Base-by-base conservation (phyloP, 1,139 yeast genomes). In the Candida sanyaensis region DNA sequence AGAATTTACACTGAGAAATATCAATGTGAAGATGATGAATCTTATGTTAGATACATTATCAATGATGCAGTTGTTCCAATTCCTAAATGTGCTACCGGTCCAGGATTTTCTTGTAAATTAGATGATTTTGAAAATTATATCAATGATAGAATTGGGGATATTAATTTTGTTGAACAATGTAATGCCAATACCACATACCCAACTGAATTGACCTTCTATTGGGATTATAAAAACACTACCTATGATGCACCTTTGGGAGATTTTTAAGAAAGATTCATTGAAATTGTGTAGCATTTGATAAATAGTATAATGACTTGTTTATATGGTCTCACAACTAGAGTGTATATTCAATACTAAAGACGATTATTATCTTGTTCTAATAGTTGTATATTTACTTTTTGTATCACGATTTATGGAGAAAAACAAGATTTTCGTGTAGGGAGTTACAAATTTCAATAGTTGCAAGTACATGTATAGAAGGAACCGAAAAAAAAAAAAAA, bases 51-150 rank as follows among this genome's bases (percentile, higher is more conserved):
- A 50, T 65, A 71, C 37, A 57, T 81, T 10, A 61, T 81, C 29
- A 83, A 83, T 58, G 86, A 81, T 50, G 81, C 85, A 0, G 86
- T 83, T 1, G 56, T 75, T 13, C 87, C 87, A 3, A 62, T 80
- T 40, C 73, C 71, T 34, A 61, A 61, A 23, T 83, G 88, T 63
- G 64, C 72, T 40, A 53, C 62, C 28, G 86, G 86, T 1, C 86
- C 86, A 0, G 85, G 84, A 0, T 83, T 78, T 60, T 76, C 84
- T 6, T 81, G 87, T 64, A 62, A 70, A 40, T 58, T 81, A 38
- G 62, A 65, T 3, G 73, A 74, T 32, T 84, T 64, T 54, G 62
- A 59, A 45, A 45, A 54, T 1, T 65, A 67, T 43, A 61, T 71
- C 26, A 59, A 66, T 33, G 52, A 55, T 23, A 65, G 70, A 53